Evolutionary conservation across 2,329 filamentous ascomycete genomes (phyloP).

Genomic region (Penicillium sp.): DNA sequence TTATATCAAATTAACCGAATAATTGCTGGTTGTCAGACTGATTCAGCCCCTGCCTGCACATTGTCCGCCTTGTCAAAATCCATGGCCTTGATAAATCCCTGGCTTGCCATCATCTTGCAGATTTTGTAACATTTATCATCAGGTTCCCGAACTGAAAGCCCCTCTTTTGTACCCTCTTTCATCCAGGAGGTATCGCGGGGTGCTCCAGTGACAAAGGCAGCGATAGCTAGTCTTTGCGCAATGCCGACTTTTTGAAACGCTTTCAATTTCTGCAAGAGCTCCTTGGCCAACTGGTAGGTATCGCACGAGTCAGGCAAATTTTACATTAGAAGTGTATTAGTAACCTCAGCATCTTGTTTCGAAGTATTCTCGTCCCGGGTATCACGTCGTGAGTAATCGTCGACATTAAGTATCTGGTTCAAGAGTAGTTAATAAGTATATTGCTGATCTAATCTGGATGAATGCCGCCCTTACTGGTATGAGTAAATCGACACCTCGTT

Average conservation of each 20-base stretch:
- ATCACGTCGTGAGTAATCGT: not conserved
- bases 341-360: constrained; percentile 6
- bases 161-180: constrained; percentile 9
- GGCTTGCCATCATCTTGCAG: constrained; percentile 6
- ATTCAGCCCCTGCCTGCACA: constrained; percentile 3
- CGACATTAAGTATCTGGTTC: constrained; percentile 4
- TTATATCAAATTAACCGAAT: too few relatives aligned
- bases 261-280: constrained; percentile 8
- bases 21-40: constrained; percentile 7
- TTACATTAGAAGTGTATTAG: constrained; percentile 5
- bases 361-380: constrained; percentile 5
- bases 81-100: constrained; percentile 9
- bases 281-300: constrained; percentile 8
- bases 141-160: constrained; percentile 8
- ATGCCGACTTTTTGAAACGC: constrained; percentile 4
- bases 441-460: constrained; percentile 3
- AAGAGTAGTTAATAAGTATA: constrained; percentile 11
- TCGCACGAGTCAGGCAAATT: constrained; percentile 6
- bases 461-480: constrained; percentile 4
- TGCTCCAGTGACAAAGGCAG: constrained; percentile 9
- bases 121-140: constrained; percentile 9
- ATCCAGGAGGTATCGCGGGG: constrained; percentile 6
- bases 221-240: constrained; percentile 3
- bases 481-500: constrained; percentile 5
- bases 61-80: constrained; percentile 6